phyloP scores from a whole-genome alignment of 441 rosid genomes.

The Croton laevigatus region DNA sequence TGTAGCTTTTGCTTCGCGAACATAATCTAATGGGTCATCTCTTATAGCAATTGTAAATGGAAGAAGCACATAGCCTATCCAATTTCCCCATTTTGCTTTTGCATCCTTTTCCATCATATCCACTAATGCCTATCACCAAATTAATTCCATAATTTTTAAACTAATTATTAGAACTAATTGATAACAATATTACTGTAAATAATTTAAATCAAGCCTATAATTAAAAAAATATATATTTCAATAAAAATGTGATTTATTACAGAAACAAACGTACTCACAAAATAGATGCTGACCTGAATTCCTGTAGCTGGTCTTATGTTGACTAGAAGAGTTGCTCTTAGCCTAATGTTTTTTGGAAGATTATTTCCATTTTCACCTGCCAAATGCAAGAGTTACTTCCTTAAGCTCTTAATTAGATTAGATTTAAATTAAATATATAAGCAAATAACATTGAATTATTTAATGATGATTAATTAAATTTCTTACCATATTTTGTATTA shows the following conservation, averaged over 20 bases:
- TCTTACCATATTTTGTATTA: constrained; percentile 34
- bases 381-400: not conserved
- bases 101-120: constrained; percentile 39
- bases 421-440: not conserved
- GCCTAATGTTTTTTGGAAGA: constrained; percentile 29
- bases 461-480: not conserved
- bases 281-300: not conserved
- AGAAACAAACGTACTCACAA: no score
- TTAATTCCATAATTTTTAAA: not conserved
- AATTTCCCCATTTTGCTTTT: constrained; percentile 37
- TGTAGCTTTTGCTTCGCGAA: constrained; percentile 34
- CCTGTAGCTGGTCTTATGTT: constrained; percentile 42
- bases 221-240: no score
- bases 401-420: not conserved
- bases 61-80: constrained; percentile 35
- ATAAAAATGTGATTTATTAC: no score
- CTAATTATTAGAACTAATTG: no score
- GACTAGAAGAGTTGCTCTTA: constrained; percentile 33
- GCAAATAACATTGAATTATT: not conserved
- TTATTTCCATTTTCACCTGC: constrained; percentile 5
- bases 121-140: constrained; percentile 29
- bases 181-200: no score
- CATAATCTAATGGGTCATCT: constrained; percentile 36
- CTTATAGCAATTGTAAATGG: constrained; percentile 30
- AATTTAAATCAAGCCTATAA: no score